phyloP scores from a whole-genome alignment of 495 filamentous ascomycete genomes.

The Talaromyces proteolyticus region DNA sequence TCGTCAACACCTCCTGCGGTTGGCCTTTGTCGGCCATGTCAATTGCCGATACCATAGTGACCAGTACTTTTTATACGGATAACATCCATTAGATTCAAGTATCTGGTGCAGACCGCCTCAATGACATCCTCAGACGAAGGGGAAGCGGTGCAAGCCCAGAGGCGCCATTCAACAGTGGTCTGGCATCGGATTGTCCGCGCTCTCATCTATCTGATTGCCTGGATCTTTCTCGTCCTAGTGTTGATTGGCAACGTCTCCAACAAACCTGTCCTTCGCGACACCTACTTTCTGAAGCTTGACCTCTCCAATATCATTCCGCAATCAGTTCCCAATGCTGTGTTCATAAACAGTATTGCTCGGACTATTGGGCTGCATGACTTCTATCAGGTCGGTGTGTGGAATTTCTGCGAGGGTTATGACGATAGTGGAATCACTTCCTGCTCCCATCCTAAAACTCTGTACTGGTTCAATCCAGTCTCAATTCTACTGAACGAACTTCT shows the following conservation, averaged over 20 bases:
- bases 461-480: conserved; percentile 86
- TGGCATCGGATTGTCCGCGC: conserved; percentile 50
- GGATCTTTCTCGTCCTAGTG: conserved; percentile 73
- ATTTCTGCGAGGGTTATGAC: conserved; percentile 80
- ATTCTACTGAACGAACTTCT: conserved; percentile 74
- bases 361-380: conserved; percentile 88
- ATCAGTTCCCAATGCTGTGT: conserved; percentile 63
- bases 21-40: not conserved
- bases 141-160: conserved; percentile 7
- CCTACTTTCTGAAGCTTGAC: conserved; percentile 80
- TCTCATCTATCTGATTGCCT: conserved; percentile 63
- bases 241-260: conserved; percentile 64
- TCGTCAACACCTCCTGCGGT: not conserved
- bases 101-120: not conserved
- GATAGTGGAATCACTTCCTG: conserved; percentile 68
- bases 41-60: not conserved
- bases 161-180: conserved; percentile 20
- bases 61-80: not conserved
- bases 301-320: conserved; percentile 77
- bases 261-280: conserved; percentile 52
- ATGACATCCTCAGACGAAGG: not conserved
- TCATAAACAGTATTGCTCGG: conserved; percentile 87
- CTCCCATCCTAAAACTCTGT: conserved; percentile 59
- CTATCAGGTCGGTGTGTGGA: conserved; percentile 89
- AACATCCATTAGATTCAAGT: not conserved